Base-by-base conservation (phyloP, 768 basidiomycete species). In the Serpula lacrymans region DNA sequence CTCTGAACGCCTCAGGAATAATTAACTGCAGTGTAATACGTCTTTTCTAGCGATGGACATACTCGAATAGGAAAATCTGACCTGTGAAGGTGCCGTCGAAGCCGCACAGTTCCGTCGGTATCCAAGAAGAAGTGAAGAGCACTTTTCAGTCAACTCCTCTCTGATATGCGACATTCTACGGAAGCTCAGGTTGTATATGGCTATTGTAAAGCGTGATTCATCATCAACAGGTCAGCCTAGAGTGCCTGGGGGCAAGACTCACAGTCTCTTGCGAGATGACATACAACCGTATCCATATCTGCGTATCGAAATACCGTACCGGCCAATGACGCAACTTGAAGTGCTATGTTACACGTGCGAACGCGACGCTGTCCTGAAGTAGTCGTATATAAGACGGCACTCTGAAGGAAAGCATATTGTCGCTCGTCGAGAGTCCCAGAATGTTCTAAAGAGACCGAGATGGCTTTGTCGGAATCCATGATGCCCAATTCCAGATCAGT, bases 91-190 rank as follows among this genome's bases (percentile, higher is more conserved):
- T 4, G 79, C 70, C 0, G 88, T 84, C 0, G 86, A 73, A 22
- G 88, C 73, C 0, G 94, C 92, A 59, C 96, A 98, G 49, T 91
- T 80, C 45, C 77, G 80, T 23, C 96, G 74, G 59, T 99, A 99
- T 5, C 87, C 88, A 32, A 92, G 72, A 13, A 98, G 64, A 14
- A 95, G 68, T 4, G 82, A 72, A 1, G 88, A 82, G 56, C 89
- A 93, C 42, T 78, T 77, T 45, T 96, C 91, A 1, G 88, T 88
- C 39, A 98, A 57, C 22, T 83, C 78, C 32, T 95, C 91, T 34
- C 93, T 73, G 26, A 96, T 88, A n/a, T 82, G 72, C 2, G 76
- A 68, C 49, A 90, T 72, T 50, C 76, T 74, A 48, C 80, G 77
- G 5, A 61, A 69, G 4, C 71, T 52, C 63, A 91, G 73, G 32